These are phyloP conservation scores for Ceratocystis cubensis DNA, from an alignment of 2,329 filamentous ascomycete genomes.

Conservation along the genomic window DNA sequence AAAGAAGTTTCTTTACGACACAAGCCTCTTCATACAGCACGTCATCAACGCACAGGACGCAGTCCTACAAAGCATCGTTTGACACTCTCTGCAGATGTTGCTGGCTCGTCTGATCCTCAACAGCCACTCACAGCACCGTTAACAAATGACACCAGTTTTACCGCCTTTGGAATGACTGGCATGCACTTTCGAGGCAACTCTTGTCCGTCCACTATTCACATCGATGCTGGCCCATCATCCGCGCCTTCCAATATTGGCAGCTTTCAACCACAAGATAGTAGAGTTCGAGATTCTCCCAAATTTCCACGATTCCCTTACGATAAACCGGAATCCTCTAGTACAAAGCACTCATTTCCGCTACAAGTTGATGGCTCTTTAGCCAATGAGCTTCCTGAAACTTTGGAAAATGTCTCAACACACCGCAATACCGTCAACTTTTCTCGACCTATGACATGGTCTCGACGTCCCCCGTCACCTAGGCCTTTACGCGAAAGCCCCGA, in stretches of 20 bases:
- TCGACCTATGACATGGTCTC: slow-evolving; percentile 24
- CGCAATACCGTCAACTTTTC: slow-evolving; percentile 14
- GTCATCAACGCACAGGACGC: slow-evolving; percentile 39
- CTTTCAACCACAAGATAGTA: slow-evolving; percentile 42
- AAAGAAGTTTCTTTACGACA: slow-evolving; percentile 47
- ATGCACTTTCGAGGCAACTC: slow-evolving; percentile 42
- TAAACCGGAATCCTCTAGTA: slow-evolving; percentile 16
- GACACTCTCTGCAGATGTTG: slow-evolving; percentile 47
- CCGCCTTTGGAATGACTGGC: slow-evolving; percentile 22
- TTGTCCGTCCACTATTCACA: slow-evolving; percentile 37
- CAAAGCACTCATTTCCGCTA: not conserved
- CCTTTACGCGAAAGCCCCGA: slow-evolving; percentile 24
- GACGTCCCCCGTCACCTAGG: slow-evolving; percentile 36
- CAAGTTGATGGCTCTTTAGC: not conserved
- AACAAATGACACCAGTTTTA: slow-evolving; percentile 34
- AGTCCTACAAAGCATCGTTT: slow-evolving; percentile 49
- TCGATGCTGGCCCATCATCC: slow-evolving; percentile 53
- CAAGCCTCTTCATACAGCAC: slow-evolving; percentile 33
- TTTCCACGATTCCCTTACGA: slow-evolving; percentile 32
- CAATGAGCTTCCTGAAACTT: not conserved
- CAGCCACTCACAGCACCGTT: slow-evolving; percentile 51
- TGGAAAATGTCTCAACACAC: not conserved
- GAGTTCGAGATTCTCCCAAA: slow-evolving; percentile 29
- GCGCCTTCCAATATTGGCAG: slow-evolving; percentile 45
- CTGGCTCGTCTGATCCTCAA: slow-evolving; percentile 36